Conservation (phyloP, 208 protist species). For the Leptomonas seymouri region DNA sequence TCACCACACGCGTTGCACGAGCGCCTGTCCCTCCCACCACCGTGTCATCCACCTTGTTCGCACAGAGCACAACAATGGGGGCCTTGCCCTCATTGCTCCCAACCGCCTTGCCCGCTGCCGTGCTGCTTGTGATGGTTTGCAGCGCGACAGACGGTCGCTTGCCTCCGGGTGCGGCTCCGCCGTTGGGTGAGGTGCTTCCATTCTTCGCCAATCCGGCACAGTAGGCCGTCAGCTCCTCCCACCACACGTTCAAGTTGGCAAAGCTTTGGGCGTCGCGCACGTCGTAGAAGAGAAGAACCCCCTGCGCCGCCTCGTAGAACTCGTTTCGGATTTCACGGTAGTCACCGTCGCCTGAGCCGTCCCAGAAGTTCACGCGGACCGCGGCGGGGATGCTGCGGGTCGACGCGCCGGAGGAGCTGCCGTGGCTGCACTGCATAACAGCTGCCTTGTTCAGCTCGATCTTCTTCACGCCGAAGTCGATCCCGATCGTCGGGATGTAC, state of each 20-base stretch:
- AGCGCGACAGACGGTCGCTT: conserved; percentile 21
- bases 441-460: conserved; percentile 46
- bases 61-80: conserved; percentile 59
- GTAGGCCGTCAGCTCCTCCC: conserved; percentile 65
- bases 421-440: conserved; percentile 2
- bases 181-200: background rate
- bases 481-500: conserved; percentile 97
- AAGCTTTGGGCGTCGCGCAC: conserved; percentile 65
- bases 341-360: conserved; percentile 91
- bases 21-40: conserved; percentile 11
- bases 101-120: conserved; percentile 51
- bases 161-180: background rate
- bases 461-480: conserved; percentile 97
- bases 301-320: conserved; percentile 96
- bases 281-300: conserved; percentile 87
- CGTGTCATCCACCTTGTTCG: conserved; percentile 71
- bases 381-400: conserved; percentile 25
- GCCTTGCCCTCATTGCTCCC: conserved; percentile 30
- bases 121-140: conserved; percentile 35
- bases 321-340: conserved; percentile 95
- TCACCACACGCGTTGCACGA: conserved; percentile 46
- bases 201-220: conserved; percentile 19
- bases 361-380: conserved; percentile 97
- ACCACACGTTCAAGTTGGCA: conserved; percentile 63
- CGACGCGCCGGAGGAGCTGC: background rate